Conservation (phyloP, 2,329 filamentous ascomycete genomes). For the Verticillium nonalfalfae region DNA sequence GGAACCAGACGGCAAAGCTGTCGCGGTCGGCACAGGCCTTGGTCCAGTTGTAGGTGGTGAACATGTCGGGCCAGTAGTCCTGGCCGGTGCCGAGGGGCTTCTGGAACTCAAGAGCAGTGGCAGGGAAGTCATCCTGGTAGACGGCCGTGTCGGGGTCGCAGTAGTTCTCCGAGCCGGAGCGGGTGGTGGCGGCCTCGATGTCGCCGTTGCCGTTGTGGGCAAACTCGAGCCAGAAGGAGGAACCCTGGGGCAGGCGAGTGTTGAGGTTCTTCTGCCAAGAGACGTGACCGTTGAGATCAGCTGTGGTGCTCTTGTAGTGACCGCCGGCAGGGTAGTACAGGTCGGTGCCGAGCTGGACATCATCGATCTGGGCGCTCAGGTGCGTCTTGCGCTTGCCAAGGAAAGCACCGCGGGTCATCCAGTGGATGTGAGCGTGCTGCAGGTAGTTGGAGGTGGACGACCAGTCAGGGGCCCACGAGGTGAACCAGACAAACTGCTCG, state of each 20-base stretch:
- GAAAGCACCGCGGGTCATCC: slow-evolving; percentile 53
- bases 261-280: slow-evolving; percentile 35
- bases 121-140: slow-evolving; percentile 35
- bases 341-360: slow-evolving; percentile 50
- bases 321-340: slow-evolving; percentile 40
- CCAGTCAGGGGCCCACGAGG: slow-evolving; percentile 38
- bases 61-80: slow-evolving; percentile 42
- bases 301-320: slow-evolving; percentile 40
- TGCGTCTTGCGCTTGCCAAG: slow-evolving; percentile 49
- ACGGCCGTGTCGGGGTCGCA: slow-evolving; percentile 35
- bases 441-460: slow-evolving; percentile 46
- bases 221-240: slow-evolving; percentile 44
- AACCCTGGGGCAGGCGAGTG: slow-evolving; percentile 42
- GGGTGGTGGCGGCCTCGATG: slow-evolving; percentile 46
- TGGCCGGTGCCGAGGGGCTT: slow-evolving; percentile 44
- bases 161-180: slow-evolving; percentile 32
- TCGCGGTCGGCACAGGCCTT: slow-evolving; percentile 42
- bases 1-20: slow-evolving; percentile 46
- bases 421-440: slow-evolving; percentile 57
- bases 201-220: slow-evolving; percentile 42
- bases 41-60: slow-evolving; percentile 44
- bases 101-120: slow-evolving; percentile 36
- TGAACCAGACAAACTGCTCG: slow-evolving; percentile 58
- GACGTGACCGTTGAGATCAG: slow-evolving; percentile 39
- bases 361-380: slow-evolving; percentile 53